These are phyloP conservation scores for Acorus gramineus DNA, from an alignment of 106 monocot species.

Conservation along the genomic window DNA sequence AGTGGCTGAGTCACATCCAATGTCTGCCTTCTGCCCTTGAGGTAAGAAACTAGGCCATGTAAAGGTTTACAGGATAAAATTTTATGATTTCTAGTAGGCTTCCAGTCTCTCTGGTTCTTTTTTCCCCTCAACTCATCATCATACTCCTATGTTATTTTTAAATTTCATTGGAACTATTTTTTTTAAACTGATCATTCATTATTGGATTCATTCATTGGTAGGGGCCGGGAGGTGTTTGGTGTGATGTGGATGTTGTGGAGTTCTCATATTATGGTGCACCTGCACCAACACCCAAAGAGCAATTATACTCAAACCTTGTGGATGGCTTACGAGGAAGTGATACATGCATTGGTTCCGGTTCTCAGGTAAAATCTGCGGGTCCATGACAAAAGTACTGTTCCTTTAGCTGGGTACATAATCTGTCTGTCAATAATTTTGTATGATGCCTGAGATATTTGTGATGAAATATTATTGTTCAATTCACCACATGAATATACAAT, in stretches of 20 bases:
- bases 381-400: neutral
- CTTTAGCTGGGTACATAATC: neutral
- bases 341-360: slow-evolving; percentile 89
- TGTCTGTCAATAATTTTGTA: no score
- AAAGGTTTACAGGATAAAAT: no score
- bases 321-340: slow-evolving; percentile 91
- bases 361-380: slow-evolving; percentile 51
- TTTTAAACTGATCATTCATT: neutral
- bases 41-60: no score
- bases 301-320: slow-evolving; percentile 78
- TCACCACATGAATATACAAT: no score
- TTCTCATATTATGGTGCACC: slow-evolving; percentile 98
- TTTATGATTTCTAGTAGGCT: no score
- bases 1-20: no score
- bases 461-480: no score
- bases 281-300: slow-evolving; percentile 85
- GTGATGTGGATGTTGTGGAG: slow-evolving; percentile 98
- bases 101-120: no score
- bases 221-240: slow-evolving; percentile 98
- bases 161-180: neutral
- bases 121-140: no score
- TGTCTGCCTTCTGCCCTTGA: no score
- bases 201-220: slow-evolving; percentile 11
- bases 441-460: no score
- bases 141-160: no score